phyloP scores from a whole-genome alignment of 2,329 filamentous ascomycete genomes.

The Pezicula carpinea region DNA sequence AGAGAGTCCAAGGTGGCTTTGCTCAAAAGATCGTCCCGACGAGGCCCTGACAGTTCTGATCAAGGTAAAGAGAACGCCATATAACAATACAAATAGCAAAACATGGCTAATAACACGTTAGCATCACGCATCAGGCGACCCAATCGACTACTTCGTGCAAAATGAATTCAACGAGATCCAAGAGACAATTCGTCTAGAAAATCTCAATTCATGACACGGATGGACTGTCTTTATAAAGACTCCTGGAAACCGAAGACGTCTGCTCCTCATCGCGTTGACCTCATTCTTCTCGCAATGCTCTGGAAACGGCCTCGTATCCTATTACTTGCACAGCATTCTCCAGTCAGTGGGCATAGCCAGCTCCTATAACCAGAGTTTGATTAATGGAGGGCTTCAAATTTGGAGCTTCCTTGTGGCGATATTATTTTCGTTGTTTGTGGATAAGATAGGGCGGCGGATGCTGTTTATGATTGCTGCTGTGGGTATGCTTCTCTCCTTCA shows the following conservation, averaged over 20 bases:
- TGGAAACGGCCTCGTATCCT: constrained; percentile 42
- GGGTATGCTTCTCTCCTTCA: constrained; percentile 27
- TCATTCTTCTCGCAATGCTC: constrained; percentile 50
- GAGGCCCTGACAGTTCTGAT: constrained; percentile 27
- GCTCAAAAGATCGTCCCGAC: constrained; percentile 26
- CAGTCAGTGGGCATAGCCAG: constrained; percentile 7
- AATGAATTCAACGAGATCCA: constrained; percentile 35
- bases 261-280: constrained; percentile 42
- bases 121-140: constrained; percentile 30
- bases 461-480: constrained; percentile 8
- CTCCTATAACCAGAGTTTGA: constrained; percentile 5
- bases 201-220: constrained; percentile 35
- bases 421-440: constrained; percentile 11
- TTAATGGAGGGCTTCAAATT: constrained; percentile 17
- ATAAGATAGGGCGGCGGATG: constrained; percentile 13
- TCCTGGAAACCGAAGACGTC: constrained; percentile 45
- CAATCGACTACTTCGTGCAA: constrained; percentile 29
- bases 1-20: constrained; percentile 31
- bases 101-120: background rate
- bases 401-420: constrained; percentile 16
- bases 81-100: background rate
- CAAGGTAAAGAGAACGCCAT: constrained; percentile 9
- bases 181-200: constrained; percentile 34
- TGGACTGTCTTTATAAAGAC: constrained; percentile 41
- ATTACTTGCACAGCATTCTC: constrained; percentile 15